These are phyloP conservation scores for Chalciporus piperatus DNA, from an alignment of 768 basidiomycete genomes.

Conservation along the genomic window DNA sequence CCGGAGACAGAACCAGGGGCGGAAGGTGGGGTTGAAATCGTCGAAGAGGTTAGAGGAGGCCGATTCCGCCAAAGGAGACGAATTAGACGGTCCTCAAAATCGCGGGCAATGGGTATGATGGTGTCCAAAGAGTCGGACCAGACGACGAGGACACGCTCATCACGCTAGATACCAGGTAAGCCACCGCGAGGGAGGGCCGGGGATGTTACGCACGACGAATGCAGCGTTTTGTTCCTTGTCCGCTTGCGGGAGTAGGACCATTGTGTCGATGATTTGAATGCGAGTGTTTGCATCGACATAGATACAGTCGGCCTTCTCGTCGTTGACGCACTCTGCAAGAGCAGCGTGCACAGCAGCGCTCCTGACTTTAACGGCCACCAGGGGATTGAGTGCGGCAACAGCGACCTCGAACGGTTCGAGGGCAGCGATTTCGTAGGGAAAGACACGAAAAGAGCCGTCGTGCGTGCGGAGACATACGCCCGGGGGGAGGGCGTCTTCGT, in stretches of 20 bases:
- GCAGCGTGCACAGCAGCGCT: conserved; percentile 52
- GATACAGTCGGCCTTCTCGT: conserved; percentile 35
- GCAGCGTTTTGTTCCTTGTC: conserved; percentile 44
- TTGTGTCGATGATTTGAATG: conserved; percentile 81
- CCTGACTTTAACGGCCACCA: conserved; percentile 53
- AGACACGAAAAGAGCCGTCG: conserved; percentile 49
- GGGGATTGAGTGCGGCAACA: conserved; percentile 49
- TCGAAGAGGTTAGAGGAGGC: conserved; percentile 23
- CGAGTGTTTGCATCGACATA: conserved; percentile 57
- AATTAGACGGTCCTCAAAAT: conserved; percentile 59
- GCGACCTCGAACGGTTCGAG: conserved; percentile 56
- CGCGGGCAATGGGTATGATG: conserved; percentile 53
- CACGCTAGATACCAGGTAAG: conserved; percentile 45
- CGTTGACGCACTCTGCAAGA: conserved; percentile 36
- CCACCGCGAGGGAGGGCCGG: not conserved
- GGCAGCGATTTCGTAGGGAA: conserved; percentile 51
- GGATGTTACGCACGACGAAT: conserved; percentile 62
- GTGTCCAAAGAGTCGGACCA: conserved; percentile 81
- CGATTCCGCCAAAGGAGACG: conserved; percentile 50
- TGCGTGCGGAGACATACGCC: conserved; percentile 51
- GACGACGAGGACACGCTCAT: conserved; percentile 80
- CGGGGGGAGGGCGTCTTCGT: conserved; percentile 44
- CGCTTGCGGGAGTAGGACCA: conserved; percentile 64
- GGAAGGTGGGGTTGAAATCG: conserved; percentile 26
- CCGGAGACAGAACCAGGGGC: conserved; percentile 36